Percentiles rank a stretch among this genome's conserved stretches.
phyloP scores from a whole-genome alignment of 148 eudicot genomes.

The Gaultheria prostrata region DNA sequence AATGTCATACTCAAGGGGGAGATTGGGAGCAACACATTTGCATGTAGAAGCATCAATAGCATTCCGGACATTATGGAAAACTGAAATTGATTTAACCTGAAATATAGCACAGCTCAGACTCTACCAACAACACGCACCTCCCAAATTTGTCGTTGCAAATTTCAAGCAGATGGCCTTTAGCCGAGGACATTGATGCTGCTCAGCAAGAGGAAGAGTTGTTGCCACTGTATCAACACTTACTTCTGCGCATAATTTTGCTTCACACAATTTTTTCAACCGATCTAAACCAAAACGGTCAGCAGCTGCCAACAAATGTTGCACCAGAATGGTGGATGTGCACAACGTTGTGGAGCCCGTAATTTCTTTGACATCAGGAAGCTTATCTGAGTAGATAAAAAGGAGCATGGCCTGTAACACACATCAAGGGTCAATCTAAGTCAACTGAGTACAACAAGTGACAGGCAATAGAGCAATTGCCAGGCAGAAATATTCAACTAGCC shows the following conservation, averaged over 20 bases:
- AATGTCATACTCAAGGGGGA: neutral
- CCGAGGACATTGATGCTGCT: constrained; percentile 73
- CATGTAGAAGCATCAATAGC: constrained; percentile 7
- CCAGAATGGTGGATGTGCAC: constrained; percentile 49
- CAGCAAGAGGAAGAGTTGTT: constrained; percentile 83
- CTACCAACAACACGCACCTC: constrained; percentile 88
- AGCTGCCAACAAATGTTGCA: constrained; percentile 92
- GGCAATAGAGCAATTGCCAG: neutral
- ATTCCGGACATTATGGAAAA: constrained; percentile 21
- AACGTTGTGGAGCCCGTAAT: constrained; percentile 51
- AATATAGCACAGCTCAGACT: constrained; percentile 50
- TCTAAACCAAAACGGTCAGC: constrained; percentile 92
- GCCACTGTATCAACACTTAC: constrained; percentile 66
- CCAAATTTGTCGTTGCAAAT: constrained; percentile 86
- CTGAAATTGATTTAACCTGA: constrained; percentile 49
- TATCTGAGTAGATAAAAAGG: constrained; percentile 65
- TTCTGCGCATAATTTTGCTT: constrained; percentile 72
- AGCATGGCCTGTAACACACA: constrained; percentile 69
- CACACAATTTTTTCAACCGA: constrained; percentile 69
- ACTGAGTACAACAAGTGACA: neutral
- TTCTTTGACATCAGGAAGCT: constrained; percentile 63
- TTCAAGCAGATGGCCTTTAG: constrained; percentile 78
- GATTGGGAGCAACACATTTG: neutral
- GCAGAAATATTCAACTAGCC: neutral
- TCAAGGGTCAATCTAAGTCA: constrained; percentile 12